Conservation (phyloP, 169 alveolate genomes). For the Plasmodium vinckei region DNA sequence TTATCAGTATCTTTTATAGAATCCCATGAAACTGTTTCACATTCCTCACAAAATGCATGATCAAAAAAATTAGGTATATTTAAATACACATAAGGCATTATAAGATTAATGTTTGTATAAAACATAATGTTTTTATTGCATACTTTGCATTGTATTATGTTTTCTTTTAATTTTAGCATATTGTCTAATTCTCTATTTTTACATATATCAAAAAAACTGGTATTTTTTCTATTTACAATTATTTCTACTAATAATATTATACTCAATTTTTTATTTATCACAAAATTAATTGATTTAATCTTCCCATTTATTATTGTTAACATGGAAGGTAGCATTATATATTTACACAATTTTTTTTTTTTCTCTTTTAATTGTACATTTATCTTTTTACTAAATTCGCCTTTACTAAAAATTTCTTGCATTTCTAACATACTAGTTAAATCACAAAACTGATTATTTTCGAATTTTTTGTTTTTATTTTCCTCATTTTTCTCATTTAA, state of each 20-base stretch:
- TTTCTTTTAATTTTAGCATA: constrained; percentile 45
- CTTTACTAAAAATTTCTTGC: constrained; percentile 14
- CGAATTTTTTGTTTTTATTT: neutral
- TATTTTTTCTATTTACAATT: constrained; percentile 30
- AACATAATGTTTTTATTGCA: constrained; percentile 32
- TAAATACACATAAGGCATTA: constrained; percentile 40
- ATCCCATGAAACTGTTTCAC: constrained; percentile 39
- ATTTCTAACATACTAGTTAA: constrained; percentile 1
- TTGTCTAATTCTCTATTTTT: constrained; percentile 40
- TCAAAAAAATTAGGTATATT: constrained; percentile 43
- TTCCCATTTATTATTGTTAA: constrained; percentile 33
- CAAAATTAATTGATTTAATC: constrained; percentile 42
- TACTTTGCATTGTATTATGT: constrained; percentile 15
- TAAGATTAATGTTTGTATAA: constrained; percentile 37
- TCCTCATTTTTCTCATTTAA: neutral
- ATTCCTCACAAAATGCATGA: constrained; percentile 72
- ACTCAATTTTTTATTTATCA: constrained; percentile 26
- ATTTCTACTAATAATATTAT: constrained; percentile 25
- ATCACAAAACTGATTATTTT: constrained; percentile 17
- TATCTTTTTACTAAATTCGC: neutral
- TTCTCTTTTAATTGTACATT: no score
- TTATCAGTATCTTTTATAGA: constrained; percentile 21
- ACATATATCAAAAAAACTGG: constrained; percentile 9
- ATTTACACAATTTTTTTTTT: constrained; percentile 14
- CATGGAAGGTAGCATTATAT: constrained; percentile 34